Conservation (phyloP, 164 flowering plant genomes). For the Euptelea pleiosperma region DNA sequence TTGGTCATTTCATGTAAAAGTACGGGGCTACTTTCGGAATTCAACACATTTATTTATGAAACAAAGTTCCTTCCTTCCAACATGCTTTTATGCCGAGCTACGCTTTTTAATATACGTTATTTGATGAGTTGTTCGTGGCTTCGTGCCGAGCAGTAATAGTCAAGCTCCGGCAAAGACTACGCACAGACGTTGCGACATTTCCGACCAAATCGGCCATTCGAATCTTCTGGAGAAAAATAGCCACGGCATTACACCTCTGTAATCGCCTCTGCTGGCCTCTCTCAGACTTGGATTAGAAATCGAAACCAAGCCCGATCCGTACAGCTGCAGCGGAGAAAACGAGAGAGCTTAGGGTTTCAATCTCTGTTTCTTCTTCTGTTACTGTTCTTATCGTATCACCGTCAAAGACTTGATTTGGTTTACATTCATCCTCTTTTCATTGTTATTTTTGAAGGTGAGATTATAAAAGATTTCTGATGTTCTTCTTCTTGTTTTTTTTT, state of each 20-base stretch:
- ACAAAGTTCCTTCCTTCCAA: no score
- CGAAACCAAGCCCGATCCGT: background rate
- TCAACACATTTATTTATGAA: no score
- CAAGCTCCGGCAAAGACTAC: background rate
- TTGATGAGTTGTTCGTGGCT: no score
- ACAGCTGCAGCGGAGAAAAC: slow-evolving; percentile 1
- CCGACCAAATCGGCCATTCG: slow-evolving; percentile 1
- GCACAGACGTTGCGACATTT: background rate
- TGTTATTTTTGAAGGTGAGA: no score
- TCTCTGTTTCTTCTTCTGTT: slow-evolving; percentile 1
- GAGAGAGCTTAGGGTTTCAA: background rate
- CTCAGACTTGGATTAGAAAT: background rate
- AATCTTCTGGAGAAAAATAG: background rate
- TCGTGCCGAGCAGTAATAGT: no score
- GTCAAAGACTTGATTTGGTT: background rate
- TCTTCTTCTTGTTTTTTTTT: no score
- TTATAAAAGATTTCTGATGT: no score
- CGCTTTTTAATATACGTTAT: no score
- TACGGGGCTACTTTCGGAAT: no score
- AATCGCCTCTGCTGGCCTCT: background rate
- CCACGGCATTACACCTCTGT: no score
- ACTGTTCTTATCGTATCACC: background rate
- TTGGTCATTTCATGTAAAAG: no score
- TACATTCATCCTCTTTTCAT: background rate
- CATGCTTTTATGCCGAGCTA: no score